A percentile compares a stretch with the other conserved stretches of the same genome.
phyloP scores from a whole-genome alignment of 345 rosid species.

The Populus nigra region DNA sequence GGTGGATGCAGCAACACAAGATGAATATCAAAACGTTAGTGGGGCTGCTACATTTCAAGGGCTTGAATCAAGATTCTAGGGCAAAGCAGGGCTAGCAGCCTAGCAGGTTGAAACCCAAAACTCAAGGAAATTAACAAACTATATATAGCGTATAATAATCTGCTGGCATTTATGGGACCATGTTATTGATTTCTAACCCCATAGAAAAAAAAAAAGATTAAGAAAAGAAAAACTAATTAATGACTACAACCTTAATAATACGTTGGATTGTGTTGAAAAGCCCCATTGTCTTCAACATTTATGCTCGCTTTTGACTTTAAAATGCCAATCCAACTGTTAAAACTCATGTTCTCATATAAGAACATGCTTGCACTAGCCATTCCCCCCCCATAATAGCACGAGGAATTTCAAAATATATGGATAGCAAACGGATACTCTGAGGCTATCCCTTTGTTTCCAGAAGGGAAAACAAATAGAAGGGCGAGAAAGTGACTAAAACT shows the following conservation, averaged over 20 bases:
- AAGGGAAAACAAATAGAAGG: background rate
- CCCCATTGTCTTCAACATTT: no score
- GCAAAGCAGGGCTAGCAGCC: background rate
- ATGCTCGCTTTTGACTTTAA: no score
- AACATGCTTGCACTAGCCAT: no score
- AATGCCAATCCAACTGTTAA: no score
- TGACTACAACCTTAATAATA: background rate
- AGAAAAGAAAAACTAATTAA: background rate
- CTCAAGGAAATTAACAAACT: background rate
- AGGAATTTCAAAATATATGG: background rate
- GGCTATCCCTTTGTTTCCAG: background rate
- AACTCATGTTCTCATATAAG: no score
- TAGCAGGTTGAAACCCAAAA: background rate
- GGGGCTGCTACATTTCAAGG: background rate
- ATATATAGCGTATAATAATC: background rate
- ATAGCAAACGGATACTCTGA: background rate
- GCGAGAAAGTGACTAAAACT: background rate
- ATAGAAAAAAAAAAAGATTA: background rate
- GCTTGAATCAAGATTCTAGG: background rate
- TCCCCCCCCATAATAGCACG: background rate
- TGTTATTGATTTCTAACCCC: background rate
- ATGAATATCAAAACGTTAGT: background rate
- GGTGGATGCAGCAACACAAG: background rate
- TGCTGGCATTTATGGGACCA: background rate
- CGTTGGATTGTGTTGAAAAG: no score